Conservation (phyloP, 345 rosid species). For the Salix brachista region DNA sequence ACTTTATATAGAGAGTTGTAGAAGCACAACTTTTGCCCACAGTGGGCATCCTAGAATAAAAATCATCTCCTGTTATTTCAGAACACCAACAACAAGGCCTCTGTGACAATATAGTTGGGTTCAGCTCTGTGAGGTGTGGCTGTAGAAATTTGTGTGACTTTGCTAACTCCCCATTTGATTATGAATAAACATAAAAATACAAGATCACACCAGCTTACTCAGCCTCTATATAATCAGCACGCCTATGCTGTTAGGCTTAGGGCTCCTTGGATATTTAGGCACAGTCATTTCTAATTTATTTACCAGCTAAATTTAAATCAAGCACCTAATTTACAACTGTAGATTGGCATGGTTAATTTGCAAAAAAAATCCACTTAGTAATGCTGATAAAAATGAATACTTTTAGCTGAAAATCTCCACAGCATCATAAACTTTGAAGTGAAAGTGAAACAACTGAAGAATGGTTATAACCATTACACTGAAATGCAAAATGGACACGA, state of each 20-base stretch:
- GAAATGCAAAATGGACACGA: not conserved
- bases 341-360: not conserved
- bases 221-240: not conserved
- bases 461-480: not conserved
- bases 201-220: not conserved
- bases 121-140: not conserved
- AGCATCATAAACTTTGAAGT: not conserved
- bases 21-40: not conserved
- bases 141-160: not conserved
- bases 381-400: not conserved
- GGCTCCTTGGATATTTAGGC: not conserved
- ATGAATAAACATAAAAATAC: not conserved
- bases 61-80: not conserved
- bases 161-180: not conserved
- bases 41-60: not conserved
- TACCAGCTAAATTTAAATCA: not conserved
- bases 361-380: not conserved
- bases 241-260: not conserved
- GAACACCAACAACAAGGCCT: not conserved
- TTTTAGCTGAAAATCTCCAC: not conserved
- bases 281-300: not conserved
- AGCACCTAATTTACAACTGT: not conserved
- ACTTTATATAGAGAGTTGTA: not conserved
- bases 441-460: not conserved
- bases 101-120: not conserved